Evolutionary conservation across 352 stramenopile genomes (phyloP).

Genomic region (Globisporangium carolinianum): DNA sequence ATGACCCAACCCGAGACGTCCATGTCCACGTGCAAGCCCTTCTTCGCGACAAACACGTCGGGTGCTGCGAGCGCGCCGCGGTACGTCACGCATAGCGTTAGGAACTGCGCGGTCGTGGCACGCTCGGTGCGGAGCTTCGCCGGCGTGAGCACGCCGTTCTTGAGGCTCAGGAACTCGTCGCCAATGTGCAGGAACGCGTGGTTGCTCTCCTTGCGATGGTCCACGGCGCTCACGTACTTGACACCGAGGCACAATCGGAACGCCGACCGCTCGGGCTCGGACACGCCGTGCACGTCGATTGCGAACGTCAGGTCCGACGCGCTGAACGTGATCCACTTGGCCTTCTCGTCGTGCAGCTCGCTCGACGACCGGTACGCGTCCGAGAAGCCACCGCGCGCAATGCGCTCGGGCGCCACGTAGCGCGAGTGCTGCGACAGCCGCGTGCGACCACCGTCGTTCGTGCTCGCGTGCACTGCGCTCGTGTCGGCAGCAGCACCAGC

Average conservation of each 20-base stretch:
- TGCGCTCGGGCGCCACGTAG: conserved; percentile 30
- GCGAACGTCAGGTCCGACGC: conserved; percentile 48
- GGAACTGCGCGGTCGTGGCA: conserved; percentile 44
- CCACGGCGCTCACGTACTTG: conserved; percentile 49
- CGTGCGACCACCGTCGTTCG: conserved; percentile 10
- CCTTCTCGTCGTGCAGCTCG: conserved; percentile 42
- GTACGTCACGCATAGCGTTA: conserved; percentile 60
- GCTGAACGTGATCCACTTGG: conserved; percentile 71
- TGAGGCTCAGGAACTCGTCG: conserved; percentile 76
- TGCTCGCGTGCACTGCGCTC: neutral
- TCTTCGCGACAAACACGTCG: conserved; percentile 54
- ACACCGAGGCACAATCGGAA: conserved; percentile 57
- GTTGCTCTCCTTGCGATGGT: conserved; percentile 66
- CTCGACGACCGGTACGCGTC: conserved; percentile 48
- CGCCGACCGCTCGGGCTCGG: conserved; percentile 46
- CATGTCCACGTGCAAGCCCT: conserved; percentile 50
- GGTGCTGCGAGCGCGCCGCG: conserved; percentile 30
- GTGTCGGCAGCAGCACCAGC: neutral
- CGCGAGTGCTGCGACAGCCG: conserved; percentile 15
- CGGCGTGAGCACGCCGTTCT: conserved; percentile 65
- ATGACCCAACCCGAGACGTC: conserved; percentile 76
- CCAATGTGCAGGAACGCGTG: conserved; percentile 76
- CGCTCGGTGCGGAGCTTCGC: conserved; percentile 65
- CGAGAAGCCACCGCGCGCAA: conserved; percentile 66
- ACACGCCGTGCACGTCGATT: conserved; percentile 63